Evolutionary conservation across 805 yeast species (phyloP), one percentile per base, ranked within the genome.

Genomic region (Spathaspora arborariae): DNA sequence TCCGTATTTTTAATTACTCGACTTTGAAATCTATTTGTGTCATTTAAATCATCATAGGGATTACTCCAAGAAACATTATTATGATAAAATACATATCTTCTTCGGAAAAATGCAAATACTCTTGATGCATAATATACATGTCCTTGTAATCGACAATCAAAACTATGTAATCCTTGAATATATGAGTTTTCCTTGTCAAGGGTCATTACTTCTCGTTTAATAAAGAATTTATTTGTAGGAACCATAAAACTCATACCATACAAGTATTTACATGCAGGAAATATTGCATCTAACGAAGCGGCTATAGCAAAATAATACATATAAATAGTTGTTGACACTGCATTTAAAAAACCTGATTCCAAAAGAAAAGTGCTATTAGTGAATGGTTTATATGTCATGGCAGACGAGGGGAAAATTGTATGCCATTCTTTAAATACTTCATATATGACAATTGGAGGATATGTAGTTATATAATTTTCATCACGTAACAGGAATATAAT

Each of bases 91-190:
- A 45, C 26, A 36, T 46, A 40, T 27, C 67, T 46, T 20, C 55
- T 54, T 38, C 51, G 49, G 39, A 63, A 56, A 45, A 59, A 63
- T 13, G 63, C 54, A 44, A 50, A 55, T 8, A 62, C 16, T 39
- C 68, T 50, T 45, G 56, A 46, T 5, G 62, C 52, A 43, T 57
- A 63, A 41, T 56, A 59, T 41, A 56, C 58, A 36, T 62, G 64
- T 19, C 65, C 49, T 46, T 54, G 60, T 13, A 63, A 44, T 6
- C 45, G 40, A n/a, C 57, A 57, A 44, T 49, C 54, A 20, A 53
- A 24, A 8, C 43, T 36, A 24, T 43, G 19, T 19, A 46, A 38
- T 6, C 26, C 30, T 11, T 42, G 24, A 20, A 50, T 46, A 39
- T 41, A 49, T 20, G 37, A 43, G 39, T 51, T 54, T 11, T 41